These are phyloP conservation scores for Komagataea norvegica DNA, from an alignment of 1,139 yeast species.

Conservation along the genomic window DNA sequence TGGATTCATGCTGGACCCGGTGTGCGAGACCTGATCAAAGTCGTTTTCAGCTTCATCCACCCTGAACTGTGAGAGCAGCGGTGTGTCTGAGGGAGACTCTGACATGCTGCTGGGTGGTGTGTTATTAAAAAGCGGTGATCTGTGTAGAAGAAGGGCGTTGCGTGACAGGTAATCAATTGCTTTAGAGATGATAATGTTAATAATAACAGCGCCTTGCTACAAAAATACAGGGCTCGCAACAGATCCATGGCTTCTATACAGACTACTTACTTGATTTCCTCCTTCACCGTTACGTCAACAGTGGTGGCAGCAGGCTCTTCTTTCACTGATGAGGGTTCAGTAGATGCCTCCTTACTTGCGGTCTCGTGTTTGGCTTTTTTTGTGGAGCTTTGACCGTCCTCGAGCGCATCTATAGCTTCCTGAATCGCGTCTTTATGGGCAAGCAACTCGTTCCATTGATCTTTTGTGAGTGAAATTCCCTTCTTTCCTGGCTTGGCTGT, in stretches of 20 bases:
- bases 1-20: background rate
- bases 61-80: conserved; percentile 3
- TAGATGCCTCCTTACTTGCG: background rate
- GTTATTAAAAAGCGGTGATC: background rate
- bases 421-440: conserved; percentile 51
- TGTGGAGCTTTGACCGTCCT: conserved; percentile 25
- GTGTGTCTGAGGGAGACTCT: conserved; percentile 7
- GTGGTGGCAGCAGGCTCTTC: conserved; percentile 1
- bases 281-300: conserved; percentile 5
- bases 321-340: background rate
- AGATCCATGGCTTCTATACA: no score
- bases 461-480: conserved; percentile 77
- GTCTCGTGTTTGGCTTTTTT: conserved; percentile 11
- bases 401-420: conserved; percentile 51
- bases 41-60: background rate
- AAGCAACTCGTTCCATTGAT: conserved; percentile 56
- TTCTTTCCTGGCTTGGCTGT: conserved; percentile 75
- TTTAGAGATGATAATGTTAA: no score
- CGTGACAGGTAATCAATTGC: no score
- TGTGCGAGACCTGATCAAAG: background rate
- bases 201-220: no score
- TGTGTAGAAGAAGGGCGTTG: background rate
- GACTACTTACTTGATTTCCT: no score
- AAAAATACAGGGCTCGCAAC: no score
- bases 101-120: conserved; percentile 1